Conservation (phyloP, 2,329 filamentous ascomycete genomes). For the Diaporthe batatas region DNA sequence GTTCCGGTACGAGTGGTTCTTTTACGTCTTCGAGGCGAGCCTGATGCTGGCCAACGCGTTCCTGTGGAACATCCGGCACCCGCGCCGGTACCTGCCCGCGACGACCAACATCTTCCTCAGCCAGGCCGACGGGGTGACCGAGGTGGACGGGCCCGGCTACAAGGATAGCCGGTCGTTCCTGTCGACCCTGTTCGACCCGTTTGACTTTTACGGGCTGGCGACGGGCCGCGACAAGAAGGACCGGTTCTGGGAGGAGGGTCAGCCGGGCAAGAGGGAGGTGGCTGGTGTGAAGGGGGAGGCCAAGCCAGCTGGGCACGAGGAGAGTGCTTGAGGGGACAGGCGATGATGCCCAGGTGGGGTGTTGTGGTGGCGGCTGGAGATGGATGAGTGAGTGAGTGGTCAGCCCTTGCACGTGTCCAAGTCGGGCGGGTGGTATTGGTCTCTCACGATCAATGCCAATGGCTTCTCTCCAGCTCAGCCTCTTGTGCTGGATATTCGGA, state of each 20-base stretch:
- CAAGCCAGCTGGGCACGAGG: neutral
- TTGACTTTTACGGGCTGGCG: slow-evolving; percentile 47
- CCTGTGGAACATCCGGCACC: slow-evolving; percentile 56
- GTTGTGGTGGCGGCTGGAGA: neutral
- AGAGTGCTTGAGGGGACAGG: slow-evolving; percentile 1
- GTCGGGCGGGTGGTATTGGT: too few species aligned
- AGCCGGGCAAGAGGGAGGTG: slow-evolving; percentile 8
- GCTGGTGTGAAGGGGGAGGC: neutral
- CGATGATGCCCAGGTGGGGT: neutral
- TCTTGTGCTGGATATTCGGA: neutral
- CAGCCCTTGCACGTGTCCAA: too few species aligned
- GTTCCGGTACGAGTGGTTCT: slow-evolving; percentile 59
- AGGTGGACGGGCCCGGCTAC: slow-evolving; percentile 50
- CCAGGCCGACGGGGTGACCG: slow-evolving; percentile 55
- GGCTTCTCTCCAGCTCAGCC: neutral
- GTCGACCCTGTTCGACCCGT: slow-evolving; percentile 49
- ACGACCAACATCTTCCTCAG: slow-evolving; percentile 54
- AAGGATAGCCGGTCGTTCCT: slow-evolving; percentile 48
- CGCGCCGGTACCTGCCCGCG: slow-evolving; percentile 55
- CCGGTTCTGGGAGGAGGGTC: slow-evolving; percentile 46
- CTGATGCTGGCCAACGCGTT: slow-evolving; percentile 56
- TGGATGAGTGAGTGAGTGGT: too few species aligned
- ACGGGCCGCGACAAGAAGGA: slow-evolving; percentile 45
- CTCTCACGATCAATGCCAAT: slow-evolving; percentile 1
- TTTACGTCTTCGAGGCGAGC: slow-evolving; percentile 59